Base-by-base conservation (phyloP, 202 grass and related monocot genomes). In the Carex arenaria region DNA sequence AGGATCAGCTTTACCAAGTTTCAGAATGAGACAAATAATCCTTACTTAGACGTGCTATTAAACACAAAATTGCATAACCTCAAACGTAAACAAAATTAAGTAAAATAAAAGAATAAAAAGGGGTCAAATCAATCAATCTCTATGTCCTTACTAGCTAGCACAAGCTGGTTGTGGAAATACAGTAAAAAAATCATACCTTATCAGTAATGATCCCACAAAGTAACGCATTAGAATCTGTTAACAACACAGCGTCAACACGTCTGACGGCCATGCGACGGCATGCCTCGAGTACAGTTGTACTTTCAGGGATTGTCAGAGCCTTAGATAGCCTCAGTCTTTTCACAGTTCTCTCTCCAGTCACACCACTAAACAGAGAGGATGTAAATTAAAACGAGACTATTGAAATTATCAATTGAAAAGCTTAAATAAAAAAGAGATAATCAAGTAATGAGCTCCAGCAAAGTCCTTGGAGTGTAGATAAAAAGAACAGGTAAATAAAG, bases 161-260 rank as follows among this genome's bases (percentile, higher is more conserved):
- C 22, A 74, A 53, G 12, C 20, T 15, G 10, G 5, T 74, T n/a
- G 65, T 11, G 11, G 20, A 73, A 26, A 74, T 20, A 78, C 8
- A 31, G 54, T 38, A 54, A 78, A 19, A 14, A 80, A 80, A 77
- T 30, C 72, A 45, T 79, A 95, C 96, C 95, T 98, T 98, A 85
- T 98, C 95, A 43, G 95, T 95, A n/a, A 98, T 87, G 83, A 98
- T 98, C 53, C 95, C 95, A 20, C 95, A 98, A 5, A 98, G 86
- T 78, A 98, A 82, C 0, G 95, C 93, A 64, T 95, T 98, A 72
- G 93, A 98, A 84, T 98, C 93, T 1, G 95, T 98, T 76, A 98
- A 87, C 86, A 98, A 72, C 12, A 95, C 89, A 3, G 95, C 93
- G 3, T 98, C 93, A 11, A 95, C 88, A 62, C 91, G 94, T 23